phyloP scores from a whole-genome alignment of 108 stramenopile genomes.

The Seminavis robusta region DNA sequence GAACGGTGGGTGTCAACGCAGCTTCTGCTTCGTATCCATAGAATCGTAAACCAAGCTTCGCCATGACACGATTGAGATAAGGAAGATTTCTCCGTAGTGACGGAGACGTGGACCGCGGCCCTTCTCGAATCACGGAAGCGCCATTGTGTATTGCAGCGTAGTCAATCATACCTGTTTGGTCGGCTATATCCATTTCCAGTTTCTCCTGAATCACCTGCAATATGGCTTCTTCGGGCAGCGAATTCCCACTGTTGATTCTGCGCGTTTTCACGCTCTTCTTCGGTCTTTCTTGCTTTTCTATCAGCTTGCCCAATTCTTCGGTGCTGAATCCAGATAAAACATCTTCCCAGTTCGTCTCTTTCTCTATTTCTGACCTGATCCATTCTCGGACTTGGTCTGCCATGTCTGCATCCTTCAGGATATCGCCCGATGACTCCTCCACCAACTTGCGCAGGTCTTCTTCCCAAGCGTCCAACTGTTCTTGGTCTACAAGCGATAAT shows the following conservation, averaged over 20 bases:
- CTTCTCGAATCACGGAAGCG: slow-evolving; percentile 51
- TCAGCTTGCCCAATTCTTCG: too few species aligned
- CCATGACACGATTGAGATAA: slow-evolving; percentile 59
- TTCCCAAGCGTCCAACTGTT: background rate
- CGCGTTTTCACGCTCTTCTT: too few species aligned
- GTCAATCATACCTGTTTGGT: slow-evolving; percentile 64
- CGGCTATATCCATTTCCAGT: slow-evolving; percentile 58
- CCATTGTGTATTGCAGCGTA: slow-evolving; percentile 60
- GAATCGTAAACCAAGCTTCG: slow-evolving; percentile 46
- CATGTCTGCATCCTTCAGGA: slow-evolving; percentile 10
- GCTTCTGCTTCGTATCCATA: slow-evolving; percentile 82
- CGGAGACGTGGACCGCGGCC: slow-evolving; percentile 56
- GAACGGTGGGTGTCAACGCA: slow-evolving; percentile 63
- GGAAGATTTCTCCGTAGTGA: slow-evolving; percentile 66
- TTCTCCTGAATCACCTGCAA: slow-evolving; percentile 34
- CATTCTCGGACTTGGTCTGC: slow-evolving; percentile 28
- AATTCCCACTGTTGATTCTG: too few species aligned
- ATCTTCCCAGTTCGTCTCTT: too few species aligned
- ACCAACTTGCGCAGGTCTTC: background rate
- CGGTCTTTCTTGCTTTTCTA: too few species aligned
- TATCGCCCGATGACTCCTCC: background rate
- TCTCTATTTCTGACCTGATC: slow-evolving; percentile 27
- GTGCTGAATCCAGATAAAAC: too few species aligned
- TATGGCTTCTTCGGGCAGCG: too few species aligned
- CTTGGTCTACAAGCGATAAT: background rate